Evolutionary conservation across 176 grass and related monocot genomes (phyloP).

Genomic region (Carex scoparia): DNA sequence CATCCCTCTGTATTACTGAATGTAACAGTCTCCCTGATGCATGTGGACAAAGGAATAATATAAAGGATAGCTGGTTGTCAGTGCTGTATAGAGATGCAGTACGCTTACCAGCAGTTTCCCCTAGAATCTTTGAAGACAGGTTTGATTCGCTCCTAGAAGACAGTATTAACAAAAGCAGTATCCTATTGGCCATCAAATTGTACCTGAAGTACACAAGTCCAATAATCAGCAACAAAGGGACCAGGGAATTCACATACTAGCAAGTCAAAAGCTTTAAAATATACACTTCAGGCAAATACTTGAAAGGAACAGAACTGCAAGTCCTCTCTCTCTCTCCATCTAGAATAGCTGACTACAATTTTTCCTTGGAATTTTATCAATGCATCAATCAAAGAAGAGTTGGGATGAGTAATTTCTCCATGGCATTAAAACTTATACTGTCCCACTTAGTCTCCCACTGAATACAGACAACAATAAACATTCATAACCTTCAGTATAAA

Average conservation of each 20-base stretch:
- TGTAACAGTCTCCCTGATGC: background rate
- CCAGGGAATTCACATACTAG: background rate
- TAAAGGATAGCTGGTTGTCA: background rate
- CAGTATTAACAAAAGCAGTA: constrained; percentile 84
- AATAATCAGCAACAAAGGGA: background rate
- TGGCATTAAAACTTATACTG: background rate
- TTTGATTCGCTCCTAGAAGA: constrained; percentile 71
- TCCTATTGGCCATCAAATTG: constrained; percentile 97
- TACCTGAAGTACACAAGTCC: constrained; percentile 49
- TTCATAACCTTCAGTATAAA: background rate
- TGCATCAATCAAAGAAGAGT: background rate
- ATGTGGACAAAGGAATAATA: background rate
- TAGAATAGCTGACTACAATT: background rate
- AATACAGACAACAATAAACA: background rate
- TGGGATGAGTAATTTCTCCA: background rate
- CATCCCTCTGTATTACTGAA: background rate
- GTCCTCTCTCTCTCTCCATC: background rate
- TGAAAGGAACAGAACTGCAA: background rate
- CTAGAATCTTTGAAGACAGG: constrained; percentile 64
- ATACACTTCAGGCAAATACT: background rate
- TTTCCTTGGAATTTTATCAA: background rate
- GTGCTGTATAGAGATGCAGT: background rate
- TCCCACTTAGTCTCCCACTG: background rate
- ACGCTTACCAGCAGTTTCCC: constrained; percentile 67
- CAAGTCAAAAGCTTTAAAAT: background rate